Conservation (phyloP, 2,329 filamentous ascomycete species). For the Karstenula rhodostoma region DNA sequence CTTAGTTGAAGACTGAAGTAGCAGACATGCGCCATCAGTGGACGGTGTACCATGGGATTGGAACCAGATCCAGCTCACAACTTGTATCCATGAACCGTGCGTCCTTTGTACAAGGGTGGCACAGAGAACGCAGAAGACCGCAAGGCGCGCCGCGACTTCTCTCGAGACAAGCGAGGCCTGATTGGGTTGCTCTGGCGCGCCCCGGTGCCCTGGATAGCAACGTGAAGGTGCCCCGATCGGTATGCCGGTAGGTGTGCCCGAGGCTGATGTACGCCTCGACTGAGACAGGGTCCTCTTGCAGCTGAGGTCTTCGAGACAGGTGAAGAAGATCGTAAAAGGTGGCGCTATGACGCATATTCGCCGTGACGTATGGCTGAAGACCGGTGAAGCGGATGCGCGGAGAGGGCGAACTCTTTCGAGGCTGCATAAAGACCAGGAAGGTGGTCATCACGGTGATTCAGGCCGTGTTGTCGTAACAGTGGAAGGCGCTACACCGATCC, state of each 20-base stretch:
- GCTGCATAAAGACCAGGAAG: neutral
- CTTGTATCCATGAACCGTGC: conserved; percentile 22
- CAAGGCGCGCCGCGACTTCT: conserved; percentile 22
- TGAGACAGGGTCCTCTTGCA: conserved; percentile 21
- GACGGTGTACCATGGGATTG: conserved; percentile 16
- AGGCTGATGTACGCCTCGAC: conserved; percentile 19
- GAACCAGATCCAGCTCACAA: conserved; percentile 16
- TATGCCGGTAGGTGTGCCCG: conserved; percentile 17
- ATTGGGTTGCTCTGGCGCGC: conserved; percentile 20
- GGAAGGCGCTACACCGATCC: neutral
- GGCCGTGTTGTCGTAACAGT: neutral
- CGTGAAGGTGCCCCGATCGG: conserved; percentile 24
- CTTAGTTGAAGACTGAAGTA: neutral
- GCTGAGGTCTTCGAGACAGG: neutral
- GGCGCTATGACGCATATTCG: neutral
- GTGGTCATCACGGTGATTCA: neutral
- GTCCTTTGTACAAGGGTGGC: conserved; percentile 27
- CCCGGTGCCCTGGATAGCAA: conserved; percentile 25
- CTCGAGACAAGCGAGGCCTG: conserved; percentile 18
- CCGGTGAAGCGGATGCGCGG: neutral
- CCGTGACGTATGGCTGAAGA: neutral
- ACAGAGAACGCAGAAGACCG: conserved; percentile 19
- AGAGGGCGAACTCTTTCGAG: neutral
- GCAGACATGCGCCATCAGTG: conserved; percentile 1
- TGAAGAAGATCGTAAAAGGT: neutral